Conservation (phyloP, 331 rosid genomes). For the Telfairia occidentalis region DNA sequence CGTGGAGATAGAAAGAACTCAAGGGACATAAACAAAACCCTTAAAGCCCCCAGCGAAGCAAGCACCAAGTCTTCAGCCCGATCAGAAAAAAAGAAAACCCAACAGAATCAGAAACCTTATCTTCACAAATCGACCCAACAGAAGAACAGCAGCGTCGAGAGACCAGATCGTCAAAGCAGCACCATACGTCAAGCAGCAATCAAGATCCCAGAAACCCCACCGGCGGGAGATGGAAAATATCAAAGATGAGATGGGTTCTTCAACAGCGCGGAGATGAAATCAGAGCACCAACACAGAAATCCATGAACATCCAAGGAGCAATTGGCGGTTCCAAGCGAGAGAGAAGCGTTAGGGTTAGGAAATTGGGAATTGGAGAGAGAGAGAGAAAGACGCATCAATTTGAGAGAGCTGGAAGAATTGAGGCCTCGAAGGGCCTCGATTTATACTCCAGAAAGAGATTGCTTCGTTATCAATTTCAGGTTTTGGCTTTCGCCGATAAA, state of each 20-base stretch:
- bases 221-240: neutral
- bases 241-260: neutral
- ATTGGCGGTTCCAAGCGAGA: neutral
- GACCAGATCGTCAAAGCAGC: slow-evolving; percentile 6
- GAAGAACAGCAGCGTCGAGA: slow-evolving; percentile 9
- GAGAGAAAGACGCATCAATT: neutral
- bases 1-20: neutral
- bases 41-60: neutral
- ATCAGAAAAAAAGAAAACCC: neutral
- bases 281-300: neutral
- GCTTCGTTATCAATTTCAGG: neutral
- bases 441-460: neutral
- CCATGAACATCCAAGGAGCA: neutral
- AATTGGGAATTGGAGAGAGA: neutral
- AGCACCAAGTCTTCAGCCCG: slow-evolving; percentile 8
- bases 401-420: neutral
- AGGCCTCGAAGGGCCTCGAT: neutral
- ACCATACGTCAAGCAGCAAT: neutral
- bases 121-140: neutral
- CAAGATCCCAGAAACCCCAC: neutral
- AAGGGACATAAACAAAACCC: neutral
- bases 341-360: slow-evolving; percentile 8
- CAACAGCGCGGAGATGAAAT: neutral
- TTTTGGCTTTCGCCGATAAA: neutral
- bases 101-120: neutral